Evolutionary conservation across 1,284 basidiomycete species (phyloP), one percentile per base, ranked within the genome.

Genomic region (Wolfiporia cocos): DNA sequence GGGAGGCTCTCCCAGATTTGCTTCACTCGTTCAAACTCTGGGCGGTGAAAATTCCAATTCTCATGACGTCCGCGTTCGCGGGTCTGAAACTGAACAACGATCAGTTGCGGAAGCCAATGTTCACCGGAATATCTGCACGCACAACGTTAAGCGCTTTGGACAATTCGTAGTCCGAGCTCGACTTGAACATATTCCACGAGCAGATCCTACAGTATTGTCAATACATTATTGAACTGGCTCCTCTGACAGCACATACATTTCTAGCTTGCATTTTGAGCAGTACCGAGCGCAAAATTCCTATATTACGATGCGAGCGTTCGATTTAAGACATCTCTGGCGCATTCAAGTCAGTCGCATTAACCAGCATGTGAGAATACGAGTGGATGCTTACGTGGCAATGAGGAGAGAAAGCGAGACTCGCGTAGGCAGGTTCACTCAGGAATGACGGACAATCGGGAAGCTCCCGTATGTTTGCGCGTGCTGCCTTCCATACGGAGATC

Each of bases 401-500:
- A 9, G 41, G 41, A 15, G 55, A 54, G 33, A 64, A 63, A 4
- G 52, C 32, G 17, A 63, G 47, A 22, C 55, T 45, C 3, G 53
- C 53, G 29, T 56, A 61, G 19, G 52, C 46, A 0, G 61, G 57
- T 33, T 67, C 64, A 22, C 51, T 56, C 34, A 65, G 37, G 41
- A 64, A 63, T 5, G 47, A 34, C 4, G 66, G 67, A 40, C 61
- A 62, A 9, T 59, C 51, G 1, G 62, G 62, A 12, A 61, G 46
- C 14, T 43, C 51, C 22, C 49, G 47, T 2, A 49, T 36, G 12
- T 42, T 39, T 3, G 24, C 17, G 17, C 42, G 42, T 9, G 52
- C 46, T 5, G 34, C 49, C 43, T 64, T 68, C 76, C 76, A 78
- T 6, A 76, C 62, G 7, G 65, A 52, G n/a, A 50, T 51, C 1